These are phyloP conservation scores for Myotisia sp. DNA, from an alignment of 2,329 filamentous ascomycete genomes.

Conservation along the genomic window DNA sequence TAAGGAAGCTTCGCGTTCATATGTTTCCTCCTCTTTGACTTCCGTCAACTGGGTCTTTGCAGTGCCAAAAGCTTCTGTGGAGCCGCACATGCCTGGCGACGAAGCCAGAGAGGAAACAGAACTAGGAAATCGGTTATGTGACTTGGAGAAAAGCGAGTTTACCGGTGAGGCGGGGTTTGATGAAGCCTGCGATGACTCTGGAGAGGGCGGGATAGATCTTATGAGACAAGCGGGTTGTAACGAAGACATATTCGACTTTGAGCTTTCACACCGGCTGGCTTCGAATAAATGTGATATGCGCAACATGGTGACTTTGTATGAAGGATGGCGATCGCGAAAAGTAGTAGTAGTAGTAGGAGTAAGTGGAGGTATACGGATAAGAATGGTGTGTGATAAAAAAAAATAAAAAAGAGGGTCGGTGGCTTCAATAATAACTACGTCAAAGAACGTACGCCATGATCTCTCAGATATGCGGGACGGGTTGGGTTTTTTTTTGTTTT, in stretches of 20 bases:
- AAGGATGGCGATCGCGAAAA: neutral
- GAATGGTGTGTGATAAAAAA: no score
- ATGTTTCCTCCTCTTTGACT: conserved; percentile 62
- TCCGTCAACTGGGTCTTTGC: conserved; percentile 60
- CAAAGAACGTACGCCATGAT: no score
- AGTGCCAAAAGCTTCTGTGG: conserved; percentile 34
- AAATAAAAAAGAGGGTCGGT: no score
- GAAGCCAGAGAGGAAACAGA: conserved; percentile 61
- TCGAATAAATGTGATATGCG: conserved; percentile 25
- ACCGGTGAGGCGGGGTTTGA: conserved; percentile 28
- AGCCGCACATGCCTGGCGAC: conserved; percentile 40
- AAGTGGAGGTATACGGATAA: neutral
- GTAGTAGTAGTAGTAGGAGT: neutral
- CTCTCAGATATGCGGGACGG: no score
- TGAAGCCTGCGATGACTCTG: conserved; percentile 21
- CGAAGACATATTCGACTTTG: conserved; percentile 16
- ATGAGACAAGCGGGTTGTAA: conserved; percentile 9
- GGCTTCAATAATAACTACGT: no score
- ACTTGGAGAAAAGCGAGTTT: conserved; percentile 27
- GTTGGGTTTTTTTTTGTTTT: no score
- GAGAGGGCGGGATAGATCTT: conserved; percentile 7
- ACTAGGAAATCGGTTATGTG: conserved; percentile 38
- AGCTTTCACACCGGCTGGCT: conserved; percentile 19
- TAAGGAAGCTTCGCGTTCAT: conserved; percentile 47
- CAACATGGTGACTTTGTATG: conserved; percentile 16